phyloP scores from a whole-genome alignment of 805 yeast genomes.

The Maudiozyma barnettii region DNA sequence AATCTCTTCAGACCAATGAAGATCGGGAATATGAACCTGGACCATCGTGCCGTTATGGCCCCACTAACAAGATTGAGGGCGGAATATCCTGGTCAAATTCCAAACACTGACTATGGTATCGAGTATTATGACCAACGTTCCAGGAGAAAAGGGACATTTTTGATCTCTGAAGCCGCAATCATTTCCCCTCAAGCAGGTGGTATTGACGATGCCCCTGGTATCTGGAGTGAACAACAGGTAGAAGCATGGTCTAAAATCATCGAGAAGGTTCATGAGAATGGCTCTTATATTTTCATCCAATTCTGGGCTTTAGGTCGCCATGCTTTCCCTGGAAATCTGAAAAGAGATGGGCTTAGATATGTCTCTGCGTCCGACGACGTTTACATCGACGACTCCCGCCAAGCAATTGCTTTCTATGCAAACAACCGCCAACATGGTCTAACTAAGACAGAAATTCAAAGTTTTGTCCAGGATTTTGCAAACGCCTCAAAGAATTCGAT shows the following conservation, averaged over 20 bases:
- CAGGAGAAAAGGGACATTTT: constrained; percentile 38
- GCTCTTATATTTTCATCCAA: constrained; percentile 37
- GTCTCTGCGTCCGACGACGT: constrained; percentile 32
- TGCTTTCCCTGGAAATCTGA: constrained; percentile 30
- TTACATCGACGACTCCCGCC: constrained; percentile 26
- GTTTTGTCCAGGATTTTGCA: constrained; percentile 33
- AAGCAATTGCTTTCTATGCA: constrained; percentile 27
- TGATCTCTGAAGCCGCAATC: constrained; percentile 49
- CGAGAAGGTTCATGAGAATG: constrained; percentile 40
- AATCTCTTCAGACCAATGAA: constrained; percentile 35
- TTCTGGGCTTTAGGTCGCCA: constrained; percentile 40
- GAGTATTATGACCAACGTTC: constrained; percentile 48
- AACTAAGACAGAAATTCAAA: constrained; percentile 30
- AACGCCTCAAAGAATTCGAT: constrained; percentile 34
- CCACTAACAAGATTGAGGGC: constrained; percentile 37
- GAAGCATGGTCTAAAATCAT: constrained; percentile 40
- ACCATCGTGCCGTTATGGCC: constrained; percentile 31
- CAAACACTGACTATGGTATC: constrained; percentile 34
- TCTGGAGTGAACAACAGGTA: constrained; percentile 37
- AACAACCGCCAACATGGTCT: constrained; percentile 26
- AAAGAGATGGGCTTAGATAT: constrained; percentile 30
- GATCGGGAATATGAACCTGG: constrained; percentile 29
- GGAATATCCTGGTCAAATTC: constrained; percentile 27
- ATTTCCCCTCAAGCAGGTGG: constrained; percentile 34
- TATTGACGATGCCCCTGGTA: constrained; percentile 38